A percentile compares a stretch with the other conserved stretches of the same genome.
Conservation (phyloP, 192 early-diverging fungal genomes). For the Anaeromyces robustus region DNA sequence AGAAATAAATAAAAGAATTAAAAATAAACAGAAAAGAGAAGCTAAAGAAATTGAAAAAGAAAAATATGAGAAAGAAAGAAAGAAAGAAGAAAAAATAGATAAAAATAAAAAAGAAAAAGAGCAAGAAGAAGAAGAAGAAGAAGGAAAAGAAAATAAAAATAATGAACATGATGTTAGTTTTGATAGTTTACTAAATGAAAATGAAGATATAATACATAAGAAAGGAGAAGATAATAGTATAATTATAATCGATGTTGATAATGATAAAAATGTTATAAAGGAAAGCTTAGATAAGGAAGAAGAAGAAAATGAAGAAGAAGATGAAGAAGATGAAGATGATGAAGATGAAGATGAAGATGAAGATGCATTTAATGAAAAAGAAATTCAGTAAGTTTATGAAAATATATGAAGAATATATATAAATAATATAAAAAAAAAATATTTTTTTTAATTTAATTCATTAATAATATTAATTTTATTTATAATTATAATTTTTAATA, state of each 20-base stretch:
- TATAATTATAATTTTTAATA: too few relatives aligned
- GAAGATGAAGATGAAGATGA: background rate
- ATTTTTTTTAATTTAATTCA: too few relatives aligned
- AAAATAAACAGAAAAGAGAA: background rate
- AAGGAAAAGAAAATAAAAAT: background rate
- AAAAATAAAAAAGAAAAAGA: background rate
- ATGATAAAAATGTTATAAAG: too few relatives aligned
- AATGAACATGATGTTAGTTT: too few relatives aligned
- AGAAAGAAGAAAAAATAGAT: background rate
- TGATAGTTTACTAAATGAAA: too few relatives aligned
- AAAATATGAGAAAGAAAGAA: too few relatives aligned
- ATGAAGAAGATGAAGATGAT: background rate
- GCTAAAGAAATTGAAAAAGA: background rate
- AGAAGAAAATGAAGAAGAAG: background rate
- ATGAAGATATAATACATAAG: too few relatives aligned
- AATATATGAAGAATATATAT: background rate
- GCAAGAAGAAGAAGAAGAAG: background rate
- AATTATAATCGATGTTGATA: too few relatives aligned
- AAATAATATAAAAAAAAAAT: background rate
- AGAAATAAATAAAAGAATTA: slow-evolving; percentile 6
- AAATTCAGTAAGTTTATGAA: slow-evolving; percentile 42
- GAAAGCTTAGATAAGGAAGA: background rate
- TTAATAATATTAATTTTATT: too few relatives aligned
- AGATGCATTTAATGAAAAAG: slow-evolving; percentile 8
- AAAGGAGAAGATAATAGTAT: too few relatives aligned